Conservation (phyloP, 441 rosid genomes). For the Macaranga tanarius region DNA sequence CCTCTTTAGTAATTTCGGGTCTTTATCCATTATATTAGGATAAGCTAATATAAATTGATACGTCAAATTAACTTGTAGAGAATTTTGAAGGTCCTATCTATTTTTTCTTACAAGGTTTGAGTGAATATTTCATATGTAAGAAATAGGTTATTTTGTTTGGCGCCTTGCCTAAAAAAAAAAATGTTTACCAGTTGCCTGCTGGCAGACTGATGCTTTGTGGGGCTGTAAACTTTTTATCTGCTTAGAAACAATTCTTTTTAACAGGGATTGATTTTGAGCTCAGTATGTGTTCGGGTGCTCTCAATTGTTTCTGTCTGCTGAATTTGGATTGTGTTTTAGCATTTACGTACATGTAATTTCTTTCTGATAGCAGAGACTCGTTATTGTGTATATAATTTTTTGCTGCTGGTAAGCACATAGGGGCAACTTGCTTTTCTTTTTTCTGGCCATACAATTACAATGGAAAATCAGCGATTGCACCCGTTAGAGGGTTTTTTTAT, state of each 20-base stretch:
- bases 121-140: too few species aligned
- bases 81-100: not conserved
- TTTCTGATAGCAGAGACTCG: too few species aligned
- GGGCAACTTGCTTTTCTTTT: too few species aligned
- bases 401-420: too few species aligned
- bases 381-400: too few species aligned
- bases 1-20: not conserved
- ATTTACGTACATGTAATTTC: too few species aligned
- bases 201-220: not conserved
- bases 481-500: too few species aligned
- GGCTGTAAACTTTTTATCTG: not conserved
- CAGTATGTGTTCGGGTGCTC: not conserved
- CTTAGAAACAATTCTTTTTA: too few species aligned
- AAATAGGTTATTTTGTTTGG: not conserved
- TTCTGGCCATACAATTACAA: too few species aligned
- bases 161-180: not conserved
- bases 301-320: not conserved
- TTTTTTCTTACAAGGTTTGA: not conserved
- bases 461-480: too few species aligned
- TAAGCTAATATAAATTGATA: not conserved
- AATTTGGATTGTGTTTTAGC: too few species aligned
- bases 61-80: not conserved
- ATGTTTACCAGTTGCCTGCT: not conserved
- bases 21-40: not conserved
- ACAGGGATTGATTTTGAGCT: not conserved